These are phyloP conservation scores for Raphanus raphanistrum DNA, from an alignment of 345 rosid species.

Conservation along the genomic window DNA sequence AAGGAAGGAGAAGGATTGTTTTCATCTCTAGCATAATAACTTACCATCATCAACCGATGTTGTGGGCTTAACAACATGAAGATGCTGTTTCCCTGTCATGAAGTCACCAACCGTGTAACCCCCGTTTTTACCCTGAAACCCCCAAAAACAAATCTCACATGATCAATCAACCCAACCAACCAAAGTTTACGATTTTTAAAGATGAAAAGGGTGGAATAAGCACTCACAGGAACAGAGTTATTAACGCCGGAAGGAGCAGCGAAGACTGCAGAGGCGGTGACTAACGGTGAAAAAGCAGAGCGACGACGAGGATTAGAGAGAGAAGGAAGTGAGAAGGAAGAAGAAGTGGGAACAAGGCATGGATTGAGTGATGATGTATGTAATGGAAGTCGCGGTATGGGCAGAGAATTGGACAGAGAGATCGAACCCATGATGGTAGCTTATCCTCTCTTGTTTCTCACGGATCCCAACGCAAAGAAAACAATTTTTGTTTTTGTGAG, in stretches of 20 bases:
- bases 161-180: background rate
- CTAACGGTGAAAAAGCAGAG: conserved; percentile 24
- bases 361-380: conserved; percentile 26
- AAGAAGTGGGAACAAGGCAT: conserved; percentile 12
- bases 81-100: conserved; percentile 69
- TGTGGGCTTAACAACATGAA: conserved; percentile 69
- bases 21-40: conserved; percentile 18
- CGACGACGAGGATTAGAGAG: conserved; percentile 28
- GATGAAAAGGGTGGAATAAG: no score
- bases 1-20: background rate
- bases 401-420: conserved; percentile 19
- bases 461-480: conserved; percentile 21
- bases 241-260: conserved; percentile 40
- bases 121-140: conserved; percentile 55
- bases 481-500: background rate
- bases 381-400: conserved; percentile 38
- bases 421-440: conserved; percentile 43
- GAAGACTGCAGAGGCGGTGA: conserved; percentile 24
- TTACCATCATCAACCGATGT: conserved; percentile 88
- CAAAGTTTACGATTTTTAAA: conserved; percentile 6
- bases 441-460: conserved; percentile 32
- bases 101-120: conserved; percentile 81
- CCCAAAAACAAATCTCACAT: background rate
- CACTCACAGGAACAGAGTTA: conserved; percentile 57
- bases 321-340: background rate